phyloP scores from a whole-genome alignment of 192 early-diverging fungal genomes.

The Linnemannia hyalina region DNA sequence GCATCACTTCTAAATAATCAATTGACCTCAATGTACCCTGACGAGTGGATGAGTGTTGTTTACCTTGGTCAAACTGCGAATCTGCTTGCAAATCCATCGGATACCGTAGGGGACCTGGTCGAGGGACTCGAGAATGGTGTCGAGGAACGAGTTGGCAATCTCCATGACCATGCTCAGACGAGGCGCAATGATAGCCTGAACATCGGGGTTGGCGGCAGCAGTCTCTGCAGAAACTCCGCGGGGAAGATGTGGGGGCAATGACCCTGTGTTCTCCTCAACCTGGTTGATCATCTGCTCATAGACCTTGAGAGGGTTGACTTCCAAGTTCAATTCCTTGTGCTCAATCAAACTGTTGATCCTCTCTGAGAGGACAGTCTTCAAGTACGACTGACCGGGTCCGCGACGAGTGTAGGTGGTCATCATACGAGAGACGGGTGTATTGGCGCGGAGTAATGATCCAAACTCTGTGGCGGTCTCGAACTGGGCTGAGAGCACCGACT shows the following conservation, averaged over 20 bases:
- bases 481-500: slow-evolving; percentile 90
- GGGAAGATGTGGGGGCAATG: slow-evolving; percentile 73
- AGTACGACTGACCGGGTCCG: slow-evolving; percentile 92
- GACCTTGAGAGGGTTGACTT: slow-evolving; percentile 95
- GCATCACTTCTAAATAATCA: neutral
- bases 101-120: slow-evolving; percentile 95
- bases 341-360: slow-evolving; percentile 86
- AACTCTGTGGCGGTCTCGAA: slow-evolving; percentile 95
- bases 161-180: slow-evolving; percentile 86
- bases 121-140: slow-evolving; percentile 85
- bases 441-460: slow-evolving; percentile 89
- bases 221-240: slow-evolving; percentile 85
- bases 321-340: slow-evolving; percentile 86
- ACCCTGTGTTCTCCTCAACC: slow-evolving; percentile 75
- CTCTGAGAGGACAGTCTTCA: slow-evolving; percentile 87
- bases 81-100: slow-evolving; percentile 99
- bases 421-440: slow-evolving; percentile 98
- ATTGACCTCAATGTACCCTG: neutral
- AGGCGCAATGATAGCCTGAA: slow-evolving; percentile 87
- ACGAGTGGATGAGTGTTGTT: neutral
- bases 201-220: slow-evolving; percentile 85
- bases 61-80: slow-evolving; percentile 88
- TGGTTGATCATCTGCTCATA: slow-evolving; percentile 88
- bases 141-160: slow-evolving; percentile 87
- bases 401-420: slow-evolving; percentile 97